Evolutionary conservation across 305 asterid species (phyloP), one percentile per base, ranked within the genome.

Genomic region (Salvia sclarea): DNA sequence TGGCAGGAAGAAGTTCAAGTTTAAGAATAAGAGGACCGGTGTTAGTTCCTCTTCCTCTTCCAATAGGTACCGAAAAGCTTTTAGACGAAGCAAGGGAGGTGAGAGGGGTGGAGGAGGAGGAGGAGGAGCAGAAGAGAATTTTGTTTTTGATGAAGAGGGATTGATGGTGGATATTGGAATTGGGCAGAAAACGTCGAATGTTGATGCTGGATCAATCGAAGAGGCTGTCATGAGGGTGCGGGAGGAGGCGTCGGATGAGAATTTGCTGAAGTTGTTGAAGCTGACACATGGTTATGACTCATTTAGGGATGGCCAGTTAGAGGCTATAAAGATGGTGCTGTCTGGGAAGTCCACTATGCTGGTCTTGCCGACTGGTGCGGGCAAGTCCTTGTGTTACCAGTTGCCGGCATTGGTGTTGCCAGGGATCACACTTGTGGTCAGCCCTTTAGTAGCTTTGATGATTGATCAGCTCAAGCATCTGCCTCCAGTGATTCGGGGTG

Each of bases 371-470:
- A 94, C 99, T 1, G 98, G 98, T 3, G 90, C 97, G 11, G 99
- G 98, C 13, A 94, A 94, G 81, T 87, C 98, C 0, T 73, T 94
- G 48, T 94, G 98, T 77, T 91, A 91, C 80, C 99, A 94, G 77
- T 79, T 94, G 67, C 92, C 97, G 4, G 93, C 99, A 2, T 40
- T 94, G 73, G 84, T 91, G 64, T 75, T 94, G 40, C 88, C 84
- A 18, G 99, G 99, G 70, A 62, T 86, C 68, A 91, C 97, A 1
- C 81, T 94, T 24, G 99, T 94, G 48, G 88, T 91, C 52, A 91
- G 99, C 77, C 99, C 99, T 70, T 82, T 94, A 70, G 86, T 94
- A 44, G 88, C 99, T 64, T 84, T 94, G 86, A 94, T 94, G 98
- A 83, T 91, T 70, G 99, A 91, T 89, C 99, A 94, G 79, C 93